phyloP scores from a whole-genome alignment of 1,284 basidiomycete genomes.

The Takashimella tepidaria region DNA sequence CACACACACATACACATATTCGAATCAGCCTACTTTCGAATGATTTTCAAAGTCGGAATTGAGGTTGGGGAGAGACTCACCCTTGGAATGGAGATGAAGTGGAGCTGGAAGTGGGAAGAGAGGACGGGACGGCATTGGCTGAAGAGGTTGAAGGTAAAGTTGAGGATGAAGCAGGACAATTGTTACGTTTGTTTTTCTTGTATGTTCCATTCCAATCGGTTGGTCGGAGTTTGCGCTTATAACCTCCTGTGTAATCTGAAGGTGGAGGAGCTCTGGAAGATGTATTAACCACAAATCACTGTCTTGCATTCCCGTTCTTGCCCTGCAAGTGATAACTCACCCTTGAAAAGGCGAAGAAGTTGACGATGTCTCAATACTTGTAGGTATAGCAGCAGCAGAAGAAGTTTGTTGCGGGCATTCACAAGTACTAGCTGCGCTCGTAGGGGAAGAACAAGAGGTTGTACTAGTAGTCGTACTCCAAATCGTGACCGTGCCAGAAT shows the following conservation, averaged over 20 bases:
- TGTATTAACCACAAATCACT: background rate
- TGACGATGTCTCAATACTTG: background rate
- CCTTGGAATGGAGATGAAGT: background rate
- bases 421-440: background rate
- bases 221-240: background rate
- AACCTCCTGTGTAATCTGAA: background rate
- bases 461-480: background rate
- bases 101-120: background rate
- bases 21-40: too few species aligned
- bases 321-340: too few species aligned
- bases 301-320: too few species aligned
- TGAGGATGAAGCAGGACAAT: too few species aligned
- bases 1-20: too few species aligned
- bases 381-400: background rate
- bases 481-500: background rate
- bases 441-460: background rate
- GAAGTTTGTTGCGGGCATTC: background rate
- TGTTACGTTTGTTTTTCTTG: background rate
- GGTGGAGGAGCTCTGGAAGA: background rate
- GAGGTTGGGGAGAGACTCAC: background rate
- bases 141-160: background rate
- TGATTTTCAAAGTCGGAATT: too few species aligned
- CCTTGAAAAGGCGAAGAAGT: background rate
- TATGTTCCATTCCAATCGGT: background rate
- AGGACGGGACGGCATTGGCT: background rate